A percentile compares a stretch with the other conserved stretches of the same genome.
Conservation (phyloP, 1,284 basidiomycete genomes). For the Pseudozyma pruni region DNA sequence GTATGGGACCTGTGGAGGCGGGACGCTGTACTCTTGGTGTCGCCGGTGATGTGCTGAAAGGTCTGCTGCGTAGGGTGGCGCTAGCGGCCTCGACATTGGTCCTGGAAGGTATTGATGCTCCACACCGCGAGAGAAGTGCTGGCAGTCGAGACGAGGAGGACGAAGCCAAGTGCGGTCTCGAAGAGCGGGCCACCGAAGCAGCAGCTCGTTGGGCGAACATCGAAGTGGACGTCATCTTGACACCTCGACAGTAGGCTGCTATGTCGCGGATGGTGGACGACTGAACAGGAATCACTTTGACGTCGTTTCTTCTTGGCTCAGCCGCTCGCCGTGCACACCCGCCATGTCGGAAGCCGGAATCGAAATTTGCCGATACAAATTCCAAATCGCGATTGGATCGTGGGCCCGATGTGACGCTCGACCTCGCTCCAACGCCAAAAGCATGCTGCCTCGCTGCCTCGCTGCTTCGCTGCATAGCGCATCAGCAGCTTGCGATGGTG, state of each 20-base stretch:
- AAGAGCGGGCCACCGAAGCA: conserved; percentile 20
- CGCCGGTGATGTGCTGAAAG: conserved; percentile 8
- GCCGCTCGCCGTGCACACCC: conserved; percentile 22
- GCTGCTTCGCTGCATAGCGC: too few relatives aligned
- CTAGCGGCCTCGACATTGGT: too few relatives aligned
- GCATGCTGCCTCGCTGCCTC: too few relatives aligned
- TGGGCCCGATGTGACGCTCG: not conserved
- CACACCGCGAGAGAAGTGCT: not conserved
- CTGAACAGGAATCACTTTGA: too few relatives aligned
- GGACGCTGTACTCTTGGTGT: conserved; percentile 18
- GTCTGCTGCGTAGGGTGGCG: not conserved
- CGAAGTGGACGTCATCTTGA: conserved; percentile 12
- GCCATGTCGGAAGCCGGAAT: conserved; percentile 29
- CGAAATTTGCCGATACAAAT: conserved; percentile 24
- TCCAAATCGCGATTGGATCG: conserved; percentile 1
- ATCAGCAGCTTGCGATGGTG: too few relatives aligned
- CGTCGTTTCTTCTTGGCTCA: conserved; percentile 39
- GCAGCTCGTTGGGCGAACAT: conserved; percentile 18
- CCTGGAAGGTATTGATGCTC: too few relatives aligned
- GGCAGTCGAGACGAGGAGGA: conserved; percentile 5
- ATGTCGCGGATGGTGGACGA: not conserved
- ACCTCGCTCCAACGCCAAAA: not conserved
- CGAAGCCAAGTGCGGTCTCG: conserved; percentile 5
- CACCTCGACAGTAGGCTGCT: too few relatives aligned
- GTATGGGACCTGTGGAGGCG: conserved; percentile 5